Evolutionary conservation across 2,329 filamentous ascomycete genomes (phyloP).

Genomic region (Paraphaeosphaeria sporulosa): DNA sequence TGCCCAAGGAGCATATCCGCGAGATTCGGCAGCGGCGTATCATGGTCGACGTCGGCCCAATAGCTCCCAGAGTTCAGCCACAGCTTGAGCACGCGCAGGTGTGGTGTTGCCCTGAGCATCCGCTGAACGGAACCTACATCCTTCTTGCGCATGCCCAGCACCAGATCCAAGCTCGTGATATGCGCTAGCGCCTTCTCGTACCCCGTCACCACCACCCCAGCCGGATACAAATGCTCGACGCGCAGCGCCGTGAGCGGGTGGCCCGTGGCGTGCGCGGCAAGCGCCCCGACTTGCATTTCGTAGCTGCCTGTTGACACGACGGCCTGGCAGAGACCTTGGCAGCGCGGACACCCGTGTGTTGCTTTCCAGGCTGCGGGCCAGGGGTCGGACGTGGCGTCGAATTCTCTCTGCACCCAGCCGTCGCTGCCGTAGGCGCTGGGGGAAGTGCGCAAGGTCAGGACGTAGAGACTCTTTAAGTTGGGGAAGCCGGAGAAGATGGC

Average conservation of each 20-base stretch:
- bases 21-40: neutral
- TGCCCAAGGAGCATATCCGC: neutral
- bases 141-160: neutral
- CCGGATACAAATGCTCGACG: neutral
- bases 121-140: neutral
- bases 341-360: constrained; percentile 1
- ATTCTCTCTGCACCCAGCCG: neutral
- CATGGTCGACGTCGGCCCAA: neutral
- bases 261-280: neutral
- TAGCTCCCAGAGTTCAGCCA: constrained; percentile 2
- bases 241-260: neutral
- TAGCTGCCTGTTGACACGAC: neutral
- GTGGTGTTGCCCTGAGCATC: neutral
- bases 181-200: neutral
- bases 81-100: neutral
- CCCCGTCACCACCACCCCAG: neutral
- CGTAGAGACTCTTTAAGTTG: neutral
- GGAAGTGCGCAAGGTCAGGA: constrained; percentile 2
- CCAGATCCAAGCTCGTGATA: neutral
- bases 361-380: constrained; percentile 2
- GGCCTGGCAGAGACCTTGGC: constrained; percentile 4
- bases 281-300: neutral
- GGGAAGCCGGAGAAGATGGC: constrained; percentile 10
- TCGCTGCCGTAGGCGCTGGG: constrained; percentile 2
- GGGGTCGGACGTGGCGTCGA: neutral